Evolutionary conservation across 805 yeast genomes (phyloP), one percentile per base, ranked within the genome.

Genomic region (Suhomyces canberraensis): DNA sequence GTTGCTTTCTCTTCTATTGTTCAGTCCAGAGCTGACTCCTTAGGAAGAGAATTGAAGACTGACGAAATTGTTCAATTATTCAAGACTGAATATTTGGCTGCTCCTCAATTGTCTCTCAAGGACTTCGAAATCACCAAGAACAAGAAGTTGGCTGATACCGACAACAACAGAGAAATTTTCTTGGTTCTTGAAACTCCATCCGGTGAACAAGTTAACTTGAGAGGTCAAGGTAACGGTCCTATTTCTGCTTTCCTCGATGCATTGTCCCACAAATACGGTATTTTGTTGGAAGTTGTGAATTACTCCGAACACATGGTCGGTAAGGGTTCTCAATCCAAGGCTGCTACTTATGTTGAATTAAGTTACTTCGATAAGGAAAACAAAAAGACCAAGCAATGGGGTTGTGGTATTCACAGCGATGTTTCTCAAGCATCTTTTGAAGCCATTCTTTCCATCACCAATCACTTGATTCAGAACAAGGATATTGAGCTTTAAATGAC

Each of bases 201-300:
- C 15, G 42, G 41, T 13, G 29, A 40, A 14, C 33, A 17, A 11
- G 33, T 42, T 27, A 47, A 55, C 31, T 62, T 78, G 33, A 51
- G 57, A 22, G 89, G 90, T 51, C 56, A 69, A 19, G 91, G 91
- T 62, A 83, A 83, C 51, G 91, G 91, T 51, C 90, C 89, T 40
- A 80, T 83, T 42, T 83, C 90, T 25, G 76, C 89, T 2, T 78
- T 81, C 58, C 67, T 79, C 37, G 79, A 80, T 57, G 87, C 88
- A 13, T 56, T 82, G 32, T 67, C 81, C 16, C 60, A 67, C 35
- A 65, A 71, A 41, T 67, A 78, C 35, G 75, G 75, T 26, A 66
- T 70, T 39, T 65, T 67, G 42, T 65, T 83, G 29, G 84, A 79
- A 61, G 84, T 83, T 20, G 73, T 74, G 47, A 73, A 78, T 55